phyloP scores from a whole-genome alignment of 176 grass and related monocot genomes.

The Zizania latifolia region DNA sequence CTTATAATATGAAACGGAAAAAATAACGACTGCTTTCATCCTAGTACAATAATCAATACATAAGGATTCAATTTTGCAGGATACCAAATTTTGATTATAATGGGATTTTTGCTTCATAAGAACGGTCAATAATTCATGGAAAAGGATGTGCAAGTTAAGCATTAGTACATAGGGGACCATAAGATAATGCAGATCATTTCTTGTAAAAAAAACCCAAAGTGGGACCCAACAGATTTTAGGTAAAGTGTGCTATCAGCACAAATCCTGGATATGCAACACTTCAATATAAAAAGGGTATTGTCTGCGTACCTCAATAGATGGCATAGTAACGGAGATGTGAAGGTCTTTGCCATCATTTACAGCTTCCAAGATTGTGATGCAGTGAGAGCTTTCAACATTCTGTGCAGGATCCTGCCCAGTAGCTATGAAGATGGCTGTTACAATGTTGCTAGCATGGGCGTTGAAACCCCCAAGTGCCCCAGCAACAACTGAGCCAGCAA shows the following conservation, averaged over 20 bases:
- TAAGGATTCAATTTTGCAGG: neutral
- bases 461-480: constrained; percentile 94
- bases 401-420: constrained; percentile 95
- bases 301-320: constrained; percentile 85
- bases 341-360: constrained; percentile 81
- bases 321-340: constrained; percentile 96
- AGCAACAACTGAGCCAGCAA: constrained; percentile 84
- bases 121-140: neutral
- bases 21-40: neutral
- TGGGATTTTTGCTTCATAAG: neutral
- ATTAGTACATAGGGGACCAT: constrained; percentile 10
- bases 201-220: constrained; percentile 24
- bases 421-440: constrained; percentile 87
- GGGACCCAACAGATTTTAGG: constrained; percentile 3
- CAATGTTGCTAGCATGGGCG: constrained; percentile 90
- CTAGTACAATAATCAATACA: neutral
- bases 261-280: neutral
- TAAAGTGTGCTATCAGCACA: neutral
- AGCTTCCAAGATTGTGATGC: constrained; percentile 95
- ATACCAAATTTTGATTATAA: neutral
- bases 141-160: constrained; percentile 13
- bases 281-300: constrained; percentile 1
- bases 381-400: constrained; percentile 96
- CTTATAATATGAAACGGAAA: no score
- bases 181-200: constrained; percentile 15